Evolutionary conservation across 352 stramenopile species (phyloP).

Genomic region (Phytophthora pini): DNA sequence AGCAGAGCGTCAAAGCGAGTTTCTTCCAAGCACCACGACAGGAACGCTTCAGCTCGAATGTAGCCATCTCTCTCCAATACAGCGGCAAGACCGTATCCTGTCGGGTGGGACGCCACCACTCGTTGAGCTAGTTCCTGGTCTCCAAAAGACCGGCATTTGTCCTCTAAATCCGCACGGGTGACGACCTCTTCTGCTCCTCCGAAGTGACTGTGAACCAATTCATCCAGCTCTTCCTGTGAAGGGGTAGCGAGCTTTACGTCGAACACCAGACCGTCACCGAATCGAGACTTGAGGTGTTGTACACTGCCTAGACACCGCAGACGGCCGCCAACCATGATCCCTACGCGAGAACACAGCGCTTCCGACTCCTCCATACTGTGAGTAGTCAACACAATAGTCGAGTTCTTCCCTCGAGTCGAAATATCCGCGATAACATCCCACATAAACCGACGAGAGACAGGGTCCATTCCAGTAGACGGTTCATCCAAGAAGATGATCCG

Average conservation of each 20-base stretch:
- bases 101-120: slow-evolving; percentile 62
- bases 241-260: slow-evolving; percentile 63
- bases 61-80: slow-evolving; percentile 56
- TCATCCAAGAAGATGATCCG: slow-evolving; percentile 94
- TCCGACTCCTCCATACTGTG: slow-evolving; percentile 98
- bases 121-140: slow-evolving; percentile 44
- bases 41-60: slow-evolving; percentile 53
- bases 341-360: slow-evolving; percentile 94
- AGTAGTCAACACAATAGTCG: slow-evolving; percentile 92
- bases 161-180: slow-evolving; percentile 37
- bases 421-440: slow-evolving; percentile 92
- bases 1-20: slow-evolving; percentile 50
- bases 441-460: slow-evolving; percentile 93
- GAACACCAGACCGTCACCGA: slow-evolving; percentile 85
- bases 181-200: slow-evolving; percentile 40
- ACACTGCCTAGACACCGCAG: slow-evolving; percentile 86
- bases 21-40: slow-evolving; percentile 76
- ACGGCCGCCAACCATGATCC: slow-evolving; percentile 92
- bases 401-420: slow-evolving; percentile 65
- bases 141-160: slow-evolving; percentile 55
- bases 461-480: slow-evolving; percentile 94
- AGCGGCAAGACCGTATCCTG: slow-evolving; percentile 65
- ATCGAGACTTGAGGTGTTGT: slow-evolving; percentile 94
- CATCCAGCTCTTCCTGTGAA: slow-evolving; percentile 43
- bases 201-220: slow-evolving; percentile 33